Conservation (phyloP, 257 asterid genomes). For the Penstemon barbatus region DNA sequence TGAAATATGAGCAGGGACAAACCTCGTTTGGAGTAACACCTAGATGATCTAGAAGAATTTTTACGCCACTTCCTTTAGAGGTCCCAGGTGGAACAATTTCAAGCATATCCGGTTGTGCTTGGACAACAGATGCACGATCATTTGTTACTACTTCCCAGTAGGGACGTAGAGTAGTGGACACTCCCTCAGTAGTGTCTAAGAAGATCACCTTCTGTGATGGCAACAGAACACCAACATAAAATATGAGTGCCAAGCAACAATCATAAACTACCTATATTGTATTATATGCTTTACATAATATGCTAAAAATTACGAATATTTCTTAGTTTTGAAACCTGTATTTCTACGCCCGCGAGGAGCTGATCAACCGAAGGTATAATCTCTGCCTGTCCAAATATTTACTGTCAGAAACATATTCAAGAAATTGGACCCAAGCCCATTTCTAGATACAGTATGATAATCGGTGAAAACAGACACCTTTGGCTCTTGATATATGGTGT, state of each 20-base stretch:
- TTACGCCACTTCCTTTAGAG: slow-evolving; percentile 88
- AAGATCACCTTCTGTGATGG: slow-evolving; percentile 76
- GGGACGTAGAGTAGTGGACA: slow-evolving; percentile 69
- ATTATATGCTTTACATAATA: neutral
- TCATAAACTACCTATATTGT: neutral
- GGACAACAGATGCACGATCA: slow-evolving; percentile 86
- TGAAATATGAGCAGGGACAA: slow-evolving; percentile 24
- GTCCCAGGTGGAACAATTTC: slow-evolving; percentile 92
- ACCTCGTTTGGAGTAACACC: slow-evolving; percentile 91
- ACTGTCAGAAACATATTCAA: slow-evolving; percentile 25
- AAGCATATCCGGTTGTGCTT: slow-evolving; percentile 91
- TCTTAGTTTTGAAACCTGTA: slow-evolving; percentile 60
- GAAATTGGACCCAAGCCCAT: slow-evolving; percentile 23
- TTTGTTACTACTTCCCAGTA: slow-evolving; percentile 81
- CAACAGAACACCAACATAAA: slow-evolving; percentile 24
- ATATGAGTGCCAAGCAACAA: slow-evolving; percentile 10
- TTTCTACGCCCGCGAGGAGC: slow-evolving; percentile 61
- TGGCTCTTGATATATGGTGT: slow-evolving; percentile 89
- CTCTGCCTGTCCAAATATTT: slow-evolving; percentile 71
- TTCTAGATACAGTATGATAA: slow-evolving; percentile 16
- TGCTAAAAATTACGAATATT: neutral
- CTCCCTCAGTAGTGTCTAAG: slow-evolving; percentile 85
- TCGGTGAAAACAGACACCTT: slow-evolving; percentile 51
- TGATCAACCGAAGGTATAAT: slow-evolving; percentile 82
- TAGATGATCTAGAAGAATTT: slow-evolving; percentile 83